phyloP scores from a whole-genome alignment of 2,329 filamentous ascomycete species.

The Talaromyces pinophilus region DNA sequence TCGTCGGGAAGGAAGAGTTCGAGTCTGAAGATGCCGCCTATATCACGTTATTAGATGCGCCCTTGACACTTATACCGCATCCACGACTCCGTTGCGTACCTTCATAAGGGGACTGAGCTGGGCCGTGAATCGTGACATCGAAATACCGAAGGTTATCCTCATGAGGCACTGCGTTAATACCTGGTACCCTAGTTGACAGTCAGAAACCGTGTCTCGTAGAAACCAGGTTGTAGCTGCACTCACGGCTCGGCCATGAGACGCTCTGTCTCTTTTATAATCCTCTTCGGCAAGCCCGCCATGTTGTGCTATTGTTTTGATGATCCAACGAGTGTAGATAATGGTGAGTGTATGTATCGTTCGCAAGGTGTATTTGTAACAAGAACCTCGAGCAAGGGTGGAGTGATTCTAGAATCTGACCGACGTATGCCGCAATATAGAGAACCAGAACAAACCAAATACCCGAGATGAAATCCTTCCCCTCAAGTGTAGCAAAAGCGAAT shows the following conservation, averaged over 20 bases:
- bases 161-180: conserved; percentile 92
- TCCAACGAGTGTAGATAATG: background rate
- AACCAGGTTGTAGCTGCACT: conserved; percentile 39
- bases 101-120: conserved; percentile 90
- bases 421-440: background rate
- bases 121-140: conserved; percentile 93
- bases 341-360: background rate
- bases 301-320: background rate
- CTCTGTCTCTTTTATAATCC: conserved; percentile 98
- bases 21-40: conserved; percentile 87
- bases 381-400: background rate
- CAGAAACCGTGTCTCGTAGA: conserved; percentile 13
- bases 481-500: background rate
- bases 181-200: conserved; percentile 69
- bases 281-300: conserved; percentile 77
- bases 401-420: background rate
- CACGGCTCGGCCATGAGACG: conserved; percentile 95
- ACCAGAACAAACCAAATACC: background rate
- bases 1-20: conserved; percentile 98
- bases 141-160: conserved; percentile 98
- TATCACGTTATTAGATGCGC: conserved; percentile 13
- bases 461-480: background rate
- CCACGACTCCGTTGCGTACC: conserved; percentile 55
- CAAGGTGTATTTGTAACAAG: conserved; percentile 2
- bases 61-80: background rate